Percentiles rank a stretch among this genome's conserved stretches.
These are phyloP conservation scores for Epichloe uncinata DNA, from an alignment of 2,329 filamentous ascomycete genomes.

Conservation along the genomic window DNA sequence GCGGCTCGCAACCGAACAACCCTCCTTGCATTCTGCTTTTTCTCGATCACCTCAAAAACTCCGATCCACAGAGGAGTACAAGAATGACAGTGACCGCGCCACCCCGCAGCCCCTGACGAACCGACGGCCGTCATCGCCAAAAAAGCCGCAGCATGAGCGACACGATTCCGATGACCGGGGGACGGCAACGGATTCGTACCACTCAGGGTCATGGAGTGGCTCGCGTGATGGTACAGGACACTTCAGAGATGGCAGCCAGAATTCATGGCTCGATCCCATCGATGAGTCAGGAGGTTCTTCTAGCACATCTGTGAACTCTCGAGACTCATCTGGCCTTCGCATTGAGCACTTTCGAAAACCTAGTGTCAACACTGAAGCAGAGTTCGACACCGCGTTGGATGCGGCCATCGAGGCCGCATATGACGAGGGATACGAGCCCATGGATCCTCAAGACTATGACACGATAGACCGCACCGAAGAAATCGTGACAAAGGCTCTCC, in stretches of 20 bases:
- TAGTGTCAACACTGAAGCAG: constrained; percentile 67
- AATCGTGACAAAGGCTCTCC: constrained; percentile 41
- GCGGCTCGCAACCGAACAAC: constrained; percentile 2
- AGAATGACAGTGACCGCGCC: constrained; percentile 44
- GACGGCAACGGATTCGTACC: constrained; percentile 4
- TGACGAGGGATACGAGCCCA: constrained; percentile 76
- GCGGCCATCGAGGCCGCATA: constrained; percentile 94
- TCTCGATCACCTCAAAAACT: constrained; percentile 30
- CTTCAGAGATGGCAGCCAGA: constrained; percentile 52
- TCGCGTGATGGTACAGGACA: constrained; percentile 22
- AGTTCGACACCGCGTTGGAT: constrained; percentile 89
- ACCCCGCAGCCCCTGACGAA: constrained; percentile 63
- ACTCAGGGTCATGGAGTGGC: constrained; percentile 11
- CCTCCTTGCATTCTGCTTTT: constrained; percentile 39
- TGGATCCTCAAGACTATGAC: constrained; percentile 32
- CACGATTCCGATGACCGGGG: constrained; percentile 5
- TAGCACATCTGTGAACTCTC: constrained; percentile 62
- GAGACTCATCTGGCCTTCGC: constrained; percentile 57
- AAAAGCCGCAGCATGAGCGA: constrained; percentile 11
- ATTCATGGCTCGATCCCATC: constrained; percentile 89
- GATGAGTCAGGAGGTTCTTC: constrained; percentile 82
- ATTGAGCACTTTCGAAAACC: constrained; percentile 55
- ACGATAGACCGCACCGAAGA: constrained; percentile 26
- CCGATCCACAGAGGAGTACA: constrained; percentile 17
- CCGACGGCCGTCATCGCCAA: constrained; percentile 38